phyloP scores from a whole-genome alignment of 116 monocot species.

The Zostera marina region DNA sequence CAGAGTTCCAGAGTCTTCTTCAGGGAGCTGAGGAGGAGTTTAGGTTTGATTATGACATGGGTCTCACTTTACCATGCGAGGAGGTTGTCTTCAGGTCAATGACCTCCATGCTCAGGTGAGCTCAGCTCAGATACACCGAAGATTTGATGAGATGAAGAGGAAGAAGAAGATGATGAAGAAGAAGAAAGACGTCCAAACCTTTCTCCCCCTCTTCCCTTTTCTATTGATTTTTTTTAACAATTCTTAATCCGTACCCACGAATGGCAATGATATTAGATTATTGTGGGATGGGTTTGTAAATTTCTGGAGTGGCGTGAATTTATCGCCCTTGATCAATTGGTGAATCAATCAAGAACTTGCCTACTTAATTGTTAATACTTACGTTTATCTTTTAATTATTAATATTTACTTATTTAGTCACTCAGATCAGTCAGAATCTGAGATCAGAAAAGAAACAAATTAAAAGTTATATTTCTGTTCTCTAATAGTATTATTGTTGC shows the following conservation, averaged over 20 bases:
- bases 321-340: conserved; percentile 1
- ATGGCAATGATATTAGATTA: conserved; percentile 4
- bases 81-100: conserved; percentile 20
- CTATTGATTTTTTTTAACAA: not conserved
- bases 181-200: not conserved
- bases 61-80: conserved; percentile 21
- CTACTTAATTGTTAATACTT: no score
- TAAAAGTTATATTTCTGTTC: no score
- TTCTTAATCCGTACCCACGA: conserved; percentile 6
- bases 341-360: not conserved
- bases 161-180: not conserved
- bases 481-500: no score
- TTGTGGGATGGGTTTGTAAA: conserved; percentile 8
- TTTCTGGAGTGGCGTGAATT: conserved; percentile 6
- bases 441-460: no score
- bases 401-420: no score
- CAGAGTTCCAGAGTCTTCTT: conserved; percentile 24
- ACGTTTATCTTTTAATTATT: not conserved
- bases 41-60: conserved; percentile 25
- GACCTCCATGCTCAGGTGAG: conserved; percentile 16
- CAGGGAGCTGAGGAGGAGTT: conserved; percentile 21
- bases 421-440: no score
- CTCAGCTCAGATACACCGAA: not conserved
- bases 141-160: not conserved
- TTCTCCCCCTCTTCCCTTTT: not conserved